Percentiles rank a stretch among this genome's conserved stretches.
phyloP scores from a whole-genome alignment of 2,329 filamentous ascomycete genomes.

The Botrytis sinoallii region DNA sequence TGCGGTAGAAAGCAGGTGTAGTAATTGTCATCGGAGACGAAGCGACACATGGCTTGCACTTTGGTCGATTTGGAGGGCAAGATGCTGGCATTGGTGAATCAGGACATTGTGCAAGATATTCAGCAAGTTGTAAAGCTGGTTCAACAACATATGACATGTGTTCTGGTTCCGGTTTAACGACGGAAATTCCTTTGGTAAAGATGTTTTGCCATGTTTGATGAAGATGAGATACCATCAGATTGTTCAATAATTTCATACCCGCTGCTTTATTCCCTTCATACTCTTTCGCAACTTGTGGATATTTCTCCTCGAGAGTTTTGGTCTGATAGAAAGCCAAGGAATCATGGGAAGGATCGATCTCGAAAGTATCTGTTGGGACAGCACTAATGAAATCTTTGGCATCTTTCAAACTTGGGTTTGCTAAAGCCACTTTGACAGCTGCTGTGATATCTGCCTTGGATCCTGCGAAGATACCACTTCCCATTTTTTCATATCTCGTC shows the following conservation, averaged over 20 bases:
- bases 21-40: constrained; percentile 62
- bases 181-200: constrained; percentile 72
- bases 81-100: constrained; percentile 68
- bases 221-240: constrained; percentile 79
- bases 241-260: constrained; percentile 64
- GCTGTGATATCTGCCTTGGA: constrained; percentile 60
- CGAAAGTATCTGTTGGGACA: constrained; percentile 58
- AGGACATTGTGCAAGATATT: constrained; percentile 72
- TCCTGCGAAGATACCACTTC: constrained; percentile 71
- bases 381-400: constrained; percentile 63
- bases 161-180: constrained; percentile 74
- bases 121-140: constrained; percentile 68
- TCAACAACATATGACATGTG: constrained; percentile 71
- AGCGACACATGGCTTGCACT: constrained; percentile 71
- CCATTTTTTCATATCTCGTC: constrained; percentile 70
- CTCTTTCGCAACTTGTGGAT: constrained; percentile 63
- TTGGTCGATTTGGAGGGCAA: constrained; percentile 77
- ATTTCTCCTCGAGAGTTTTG: constrained; percentile 60
- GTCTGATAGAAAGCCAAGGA: constrained; percentile 77
- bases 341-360: constrained; percentile 60
- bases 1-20: constrained; percentile 66
- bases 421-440: constrained; percentile 59
- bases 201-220: constrained; percentile 80
- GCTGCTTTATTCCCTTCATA: constrained; percentile 54
- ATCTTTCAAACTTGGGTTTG: constrained; percentile 51